phyloP scores from a whole-genome alignment of 495 filamentous ascomycete species.

The Lasiosphaeris hirsuta region DNA sequence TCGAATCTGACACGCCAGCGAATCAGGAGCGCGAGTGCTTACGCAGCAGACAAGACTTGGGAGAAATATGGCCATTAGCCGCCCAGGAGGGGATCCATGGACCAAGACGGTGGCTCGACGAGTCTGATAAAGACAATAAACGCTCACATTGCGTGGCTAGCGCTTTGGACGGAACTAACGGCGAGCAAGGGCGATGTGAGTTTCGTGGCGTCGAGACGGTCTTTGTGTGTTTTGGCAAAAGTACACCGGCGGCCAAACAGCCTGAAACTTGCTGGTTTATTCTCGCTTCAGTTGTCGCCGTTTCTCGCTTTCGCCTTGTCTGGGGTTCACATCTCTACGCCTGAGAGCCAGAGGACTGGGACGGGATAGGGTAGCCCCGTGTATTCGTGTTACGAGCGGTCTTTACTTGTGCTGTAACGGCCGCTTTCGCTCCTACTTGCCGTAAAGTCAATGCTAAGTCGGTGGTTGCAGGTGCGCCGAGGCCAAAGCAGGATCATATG shows the following conservation, averaged over 20 bases:
- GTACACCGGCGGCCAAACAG: background rate
- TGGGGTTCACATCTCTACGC: no score
- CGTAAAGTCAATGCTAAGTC: background rate
- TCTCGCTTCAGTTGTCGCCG: no score
- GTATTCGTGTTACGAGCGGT: background rate
- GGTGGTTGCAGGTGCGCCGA: background rate
- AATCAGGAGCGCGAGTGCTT: background rate
- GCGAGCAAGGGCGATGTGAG: background rate
- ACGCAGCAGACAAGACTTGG: background rate
- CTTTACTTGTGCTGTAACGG: background rate
- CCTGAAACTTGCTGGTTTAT: background rate
- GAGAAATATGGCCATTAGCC: background rate
- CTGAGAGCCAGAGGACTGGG: no score
- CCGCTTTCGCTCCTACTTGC: background rate
- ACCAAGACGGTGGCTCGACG: background rate
- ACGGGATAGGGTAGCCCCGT: background rate
- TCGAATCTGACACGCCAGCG: constrained; percentile 1
- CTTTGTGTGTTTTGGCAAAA: background rate
- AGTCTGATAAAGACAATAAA: background rate
- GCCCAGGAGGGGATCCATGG: background rate
- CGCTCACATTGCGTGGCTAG: background rate
- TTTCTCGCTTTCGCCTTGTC: no score
- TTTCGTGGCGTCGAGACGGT: background rate
- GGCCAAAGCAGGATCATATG: background rate
- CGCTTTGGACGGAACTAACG: background rate